A percentile compares a stretch with the other conserved stretches of the same genome.
Evolutionary conservation across 805 yeast genomes (phyloP).

Genomic region (Cyberlindnera mrakii): DNA sequence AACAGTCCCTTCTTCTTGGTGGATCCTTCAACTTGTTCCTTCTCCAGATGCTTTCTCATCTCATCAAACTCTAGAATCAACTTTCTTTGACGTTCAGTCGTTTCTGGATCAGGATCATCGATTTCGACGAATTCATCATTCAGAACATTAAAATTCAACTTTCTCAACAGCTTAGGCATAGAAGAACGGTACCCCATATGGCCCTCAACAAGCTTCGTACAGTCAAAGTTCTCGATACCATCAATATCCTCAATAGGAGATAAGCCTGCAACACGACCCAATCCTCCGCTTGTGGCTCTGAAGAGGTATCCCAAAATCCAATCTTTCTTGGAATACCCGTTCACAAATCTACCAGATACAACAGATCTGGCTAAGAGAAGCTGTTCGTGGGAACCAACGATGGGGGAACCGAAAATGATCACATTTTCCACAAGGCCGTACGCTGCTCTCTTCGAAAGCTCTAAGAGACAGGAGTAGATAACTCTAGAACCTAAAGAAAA

Average conservation of each 20-base stretch:
- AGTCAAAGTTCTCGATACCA: constrained; percentile 79
- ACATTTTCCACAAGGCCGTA: constrained; percentile 88
- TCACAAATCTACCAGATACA: constrained; percentile 84
- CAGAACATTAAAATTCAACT: constrained; percentile 72
- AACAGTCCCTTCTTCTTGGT: constrained; percentile 32
- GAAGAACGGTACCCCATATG: constrained; percentile 97
- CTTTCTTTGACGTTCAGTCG: constrained; percentile 75
- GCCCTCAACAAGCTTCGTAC: constrained; percentile 83
- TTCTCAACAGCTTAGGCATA: constrained; percentile 73
- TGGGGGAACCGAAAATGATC: constrained; percentile 80
- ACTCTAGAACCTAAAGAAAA: constrained; percentile 92
- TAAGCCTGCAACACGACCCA: constrained; percentile 86
- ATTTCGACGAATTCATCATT: constrained; percentile 92
- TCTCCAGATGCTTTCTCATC: constrained; percentile 59
- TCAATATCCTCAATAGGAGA: constrained; percentile 61
- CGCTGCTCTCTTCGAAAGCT: constrained; percentile 79
- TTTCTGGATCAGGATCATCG: constrained; percentile 92
- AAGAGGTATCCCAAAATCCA: constrained; percentile 95
- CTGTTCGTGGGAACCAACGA: constrained; percentile 74
- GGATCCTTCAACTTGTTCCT: constrained; percentile 29
- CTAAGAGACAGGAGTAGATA: constrained; percentile 82
- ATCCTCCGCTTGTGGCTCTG: constrained; percentile 93
- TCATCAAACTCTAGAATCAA: constrained; percentile 81
- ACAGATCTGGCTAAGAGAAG: constrained; percentile 73
- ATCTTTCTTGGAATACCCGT: constrained; percentile 87